These are phyloP conservation scores for Cutaneotrichosporon sp. DNA, from an alignment of 1,284 basidiomycete genomes.

Conservation along the genomic window DNA sequence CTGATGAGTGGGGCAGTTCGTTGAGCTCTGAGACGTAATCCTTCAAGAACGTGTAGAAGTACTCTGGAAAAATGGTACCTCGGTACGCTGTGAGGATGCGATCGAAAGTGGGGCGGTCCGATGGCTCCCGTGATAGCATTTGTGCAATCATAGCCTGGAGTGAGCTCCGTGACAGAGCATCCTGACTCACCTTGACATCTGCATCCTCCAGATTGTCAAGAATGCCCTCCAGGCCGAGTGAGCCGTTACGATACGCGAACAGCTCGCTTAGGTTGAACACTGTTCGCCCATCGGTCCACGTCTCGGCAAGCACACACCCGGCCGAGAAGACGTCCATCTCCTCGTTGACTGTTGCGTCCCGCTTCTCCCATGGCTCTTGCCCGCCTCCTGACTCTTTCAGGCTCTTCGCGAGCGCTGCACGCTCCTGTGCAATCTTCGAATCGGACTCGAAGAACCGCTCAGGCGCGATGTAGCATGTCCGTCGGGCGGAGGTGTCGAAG, in stretches of 20 bases:
- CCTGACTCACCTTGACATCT: constrained; percentile 63
- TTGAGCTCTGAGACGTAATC: constrained; percentile 75
- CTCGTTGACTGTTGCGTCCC: constrained; percentile 80
- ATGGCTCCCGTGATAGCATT: constrained; percentile 82
- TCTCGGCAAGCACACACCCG: constrained; percentile 92
- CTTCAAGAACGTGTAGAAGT: constrained; percentile 90
- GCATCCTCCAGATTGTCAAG: constrained; percentile 73
- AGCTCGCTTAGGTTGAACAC: constrained; percentile 92
- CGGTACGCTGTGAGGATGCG: constrained; percentile 71
- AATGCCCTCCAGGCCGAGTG: constrained; percentile 69
- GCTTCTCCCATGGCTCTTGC: constrained; percentile 49
- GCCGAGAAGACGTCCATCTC: constrained; percentile 97
- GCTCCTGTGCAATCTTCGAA: constrained; percentile 59
- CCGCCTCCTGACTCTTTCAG: constrained; percentile 25
- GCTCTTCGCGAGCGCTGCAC: constrained; percentile 57
- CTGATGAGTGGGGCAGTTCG: constrained; percentile 52
- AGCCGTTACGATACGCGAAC: constrained; percentile 88
- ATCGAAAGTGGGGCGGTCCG: constrained; percentile 74
- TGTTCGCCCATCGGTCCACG: constrained; percentile 91
- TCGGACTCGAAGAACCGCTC: constrained; percentile 87
- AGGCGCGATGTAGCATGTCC: constrained; percentile 94
- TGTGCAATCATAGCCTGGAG: constrained; percentile 73
- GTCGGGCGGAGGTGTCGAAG: constrained; percentile 88
- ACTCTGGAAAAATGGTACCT: constrained; percentile 78
- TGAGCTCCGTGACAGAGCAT: neutral